phyloP scores from a whole-genome alignment of 2,329 filamentous ascomycete genomes.

The Monilinia laxa region DNA sequence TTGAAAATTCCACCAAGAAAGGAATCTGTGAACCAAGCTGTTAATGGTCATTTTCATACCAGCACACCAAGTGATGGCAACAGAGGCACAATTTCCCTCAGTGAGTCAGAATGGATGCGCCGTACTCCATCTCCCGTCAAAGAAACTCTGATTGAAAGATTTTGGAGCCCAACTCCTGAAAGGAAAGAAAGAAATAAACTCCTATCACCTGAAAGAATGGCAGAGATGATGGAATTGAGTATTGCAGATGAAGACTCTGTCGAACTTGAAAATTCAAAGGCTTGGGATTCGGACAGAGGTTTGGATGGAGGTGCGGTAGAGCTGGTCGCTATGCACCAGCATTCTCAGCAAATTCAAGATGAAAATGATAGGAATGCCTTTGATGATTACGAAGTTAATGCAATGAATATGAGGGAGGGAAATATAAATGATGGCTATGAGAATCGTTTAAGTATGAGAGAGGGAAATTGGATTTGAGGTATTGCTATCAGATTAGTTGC shows the following conservation, averaged over 20 bases:
- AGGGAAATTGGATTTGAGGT: conserved; percentile 29
- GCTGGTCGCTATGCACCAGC: not conserved
- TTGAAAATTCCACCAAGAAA: conserved; percentile 2
- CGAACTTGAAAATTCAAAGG: not conserved
- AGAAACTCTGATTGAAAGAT: conserved; percentile 6
- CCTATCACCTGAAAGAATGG: not conserved
- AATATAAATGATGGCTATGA: not conserved
- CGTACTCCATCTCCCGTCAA: conserved; percentile 30
- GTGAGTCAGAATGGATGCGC: conserved; percentile 37
- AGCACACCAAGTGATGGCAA: conserved; percentile 21
- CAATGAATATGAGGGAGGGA: conserved; percentile 7
- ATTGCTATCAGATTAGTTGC: not conserved
- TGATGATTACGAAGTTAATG: conserved; percentile 12
- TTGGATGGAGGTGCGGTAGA: not conserved
- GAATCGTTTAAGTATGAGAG: conserved; percentile 12
- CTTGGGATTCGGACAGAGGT: not conserved
- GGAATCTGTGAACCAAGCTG: not conserved
- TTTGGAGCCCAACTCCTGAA: conserved; percentile 21
- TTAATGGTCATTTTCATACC: not conserved
- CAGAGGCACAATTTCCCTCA: conserved; percentile 28
- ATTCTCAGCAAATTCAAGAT: not conserved
- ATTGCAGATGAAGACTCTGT: not conserved
- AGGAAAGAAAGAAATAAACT: conserved; percentile 9
- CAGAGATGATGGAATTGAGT: conserved; percentile 13
- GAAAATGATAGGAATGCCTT: not conserved